Base-by-base conservation (phyloP, 2,329 filamentous ascomycete genomes). In the Xylaria sp. region DNA sequence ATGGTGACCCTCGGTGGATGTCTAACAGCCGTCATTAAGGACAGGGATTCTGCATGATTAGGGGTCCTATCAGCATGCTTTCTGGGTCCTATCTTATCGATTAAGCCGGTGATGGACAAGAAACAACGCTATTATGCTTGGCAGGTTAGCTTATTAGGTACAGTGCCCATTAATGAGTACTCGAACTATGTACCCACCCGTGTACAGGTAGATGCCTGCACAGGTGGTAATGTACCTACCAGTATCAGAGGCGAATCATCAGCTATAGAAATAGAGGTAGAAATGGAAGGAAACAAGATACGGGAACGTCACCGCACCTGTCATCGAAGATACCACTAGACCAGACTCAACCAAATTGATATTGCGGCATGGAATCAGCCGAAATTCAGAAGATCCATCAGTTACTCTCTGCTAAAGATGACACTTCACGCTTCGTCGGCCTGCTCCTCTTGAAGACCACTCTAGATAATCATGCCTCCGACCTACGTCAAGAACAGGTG, bases 391-490 rank as follows among this genome's bases (percentile, higher is more conserved):
- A 86, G 73, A 85, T 91, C 63, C 82, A 87, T 71, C 75, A 81
- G 1, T 83, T 91, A 2, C 83, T 92, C 41, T 81, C 82, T 63
- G 80, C 87, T 63, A 89, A 88, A 69, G 86, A 91, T 76, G 90
- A 92, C 76, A 92, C 90, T 0, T 88, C 89, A 23, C 86, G 88
- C 74, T 92, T 92, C 73, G 89, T 91, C 48, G 90, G 89, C 8
- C 82, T 92, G 25, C 88, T 89, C 0, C 83, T 92, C 25, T 83
- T 92, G 60, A 91, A 89, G 74, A 87, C 88, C n/a, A 80, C 90
- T 13, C 83, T 92, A 39, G 89, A 92, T 78, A 89, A 88, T 75
- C 66, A 69, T 50, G 85, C 87, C 6, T 79, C 83, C 25, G 78
- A 83, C n/a, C 78, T 89, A 25, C 83, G 83, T 54, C 79, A 84